Percentiles rank a stretch among this genome's conserved stretches.
phyloP scores from a whole-genome alignment of 2,329 filamentous ascomycete species.

The Fusarium sp. region DNA sequence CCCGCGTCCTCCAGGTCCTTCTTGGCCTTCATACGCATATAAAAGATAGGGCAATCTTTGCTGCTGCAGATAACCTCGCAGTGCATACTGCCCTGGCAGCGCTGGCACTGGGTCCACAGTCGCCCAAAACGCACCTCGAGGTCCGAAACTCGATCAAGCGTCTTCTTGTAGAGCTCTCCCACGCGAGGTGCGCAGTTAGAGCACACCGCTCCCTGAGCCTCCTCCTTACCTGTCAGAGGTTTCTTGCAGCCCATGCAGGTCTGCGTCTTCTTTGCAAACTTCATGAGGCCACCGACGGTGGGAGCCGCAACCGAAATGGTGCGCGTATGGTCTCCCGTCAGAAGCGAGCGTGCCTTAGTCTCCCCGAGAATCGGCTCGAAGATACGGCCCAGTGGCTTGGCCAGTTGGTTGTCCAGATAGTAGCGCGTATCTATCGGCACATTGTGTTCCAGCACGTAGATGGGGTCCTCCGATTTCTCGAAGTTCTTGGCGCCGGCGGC shows the following conservation, averaged over 20 bases:
- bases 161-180: constrained; percentile 94
- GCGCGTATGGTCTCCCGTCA: constrained; percentile 95
- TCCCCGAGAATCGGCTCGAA: constrained; percentile 98
- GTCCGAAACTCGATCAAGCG: constrained; percentile 87
- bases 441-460: constrained; percentile 97
- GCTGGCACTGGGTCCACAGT: constrained; percentile 97
- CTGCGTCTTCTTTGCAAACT: constrained; percentile 96
- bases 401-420: constrained; percentile 97
- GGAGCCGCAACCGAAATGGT: constrained; percentile 93
- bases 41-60: constrained; percentile 98
- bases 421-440: constrained; percentile 98
- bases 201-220: constrained; percentile 88
- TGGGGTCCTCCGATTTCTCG: constrained; percentile 96
- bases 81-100: constrained; percentile 97
- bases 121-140: constrained; percentile 92
- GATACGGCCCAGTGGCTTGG: constrained; percentile 93
- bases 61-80: constrained; percentile 98
- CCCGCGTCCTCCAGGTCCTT: constrained; percentile 97
- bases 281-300: constrained; percentile 94
- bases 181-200: constrained; percentile 85
- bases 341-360: constrained; percentile 85
- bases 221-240: constrained; percentile 82
- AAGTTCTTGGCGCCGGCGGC: constrained; percentile 92
- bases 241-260: constrained; percentile 99
- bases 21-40: constrained; percentile 99